Evolutionary conservation across 1,139 yeast species (phyloP).

Genomic region (Kurtzmaniella natalensis): DNA sequence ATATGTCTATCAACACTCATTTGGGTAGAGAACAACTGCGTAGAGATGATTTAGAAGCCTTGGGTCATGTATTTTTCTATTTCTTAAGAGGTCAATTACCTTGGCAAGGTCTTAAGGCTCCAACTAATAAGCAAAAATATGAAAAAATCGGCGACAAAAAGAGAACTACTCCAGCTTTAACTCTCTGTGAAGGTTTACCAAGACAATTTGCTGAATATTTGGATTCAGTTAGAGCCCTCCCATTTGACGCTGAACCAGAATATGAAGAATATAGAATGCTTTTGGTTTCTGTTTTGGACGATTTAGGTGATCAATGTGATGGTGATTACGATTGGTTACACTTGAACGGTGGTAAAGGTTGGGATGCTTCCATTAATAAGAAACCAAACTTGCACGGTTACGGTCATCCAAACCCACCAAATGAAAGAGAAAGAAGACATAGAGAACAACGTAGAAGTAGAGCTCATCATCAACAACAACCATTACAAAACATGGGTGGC

Average conservation of each 20-base stretch:
- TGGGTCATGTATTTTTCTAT: conserved; percentile 63
- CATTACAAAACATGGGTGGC: conserved; percentile 11
- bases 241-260: conserved; percentile 76
- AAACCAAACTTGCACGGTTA: conserved; percentile 91
- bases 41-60: conserved; percentile 57
- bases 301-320: conserved; percentile 71
- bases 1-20: conserved; percentile 64
- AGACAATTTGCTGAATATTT: conserved; percentile 75
- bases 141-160: conserved; percentile 81
- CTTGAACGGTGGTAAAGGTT: conserved; percentile 86
- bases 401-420: conserved; percentile 60
- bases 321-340: conserved; percentile 95
- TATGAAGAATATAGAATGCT: conserved; percentile 73
- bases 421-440: conserved; percentile 52
- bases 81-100: conserved; percentile 59
- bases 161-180: conserved; percentile 64
- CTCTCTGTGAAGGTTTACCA: conserved; percentile 66
- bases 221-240: conserved; percentile 64
- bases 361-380: conserved; percentile 80
- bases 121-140: conserved; percentile 76
- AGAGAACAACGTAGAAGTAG: conserved; percentile 40
- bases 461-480: conserved; percentile 29
- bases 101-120: conserved; percentile 62
- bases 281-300: conserved; percentile 68
- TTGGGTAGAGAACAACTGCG: conserved; percentile 63